A percentile compares a stretch with the other conserved stretches of the same genome.
These are phyloP conservation scores for Claviceps spartinae DNA, from an alignment of 2,329 filamentous ascomycete species.

Conservation along the genomic window DNA sequence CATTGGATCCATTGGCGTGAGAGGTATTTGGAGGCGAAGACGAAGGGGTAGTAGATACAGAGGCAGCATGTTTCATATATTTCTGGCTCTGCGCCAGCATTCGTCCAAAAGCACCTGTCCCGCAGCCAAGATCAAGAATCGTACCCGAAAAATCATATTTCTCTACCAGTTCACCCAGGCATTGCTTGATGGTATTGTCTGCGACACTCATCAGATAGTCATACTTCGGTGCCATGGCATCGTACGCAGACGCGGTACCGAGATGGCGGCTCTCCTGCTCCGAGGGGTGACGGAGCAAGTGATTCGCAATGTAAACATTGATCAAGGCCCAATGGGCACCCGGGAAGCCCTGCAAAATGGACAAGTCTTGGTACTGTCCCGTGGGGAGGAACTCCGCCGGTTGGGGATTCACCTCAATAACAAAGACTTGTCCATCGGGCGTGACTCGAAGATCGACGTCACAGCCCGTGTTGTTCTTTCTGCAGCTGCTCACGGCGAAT, in stretches of 20 bases:
- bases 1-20: too few relatives aligned
- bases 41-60: neutral
- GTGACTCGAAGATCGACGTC: slow-evolving; percentile 1
- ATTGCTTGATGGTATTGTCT: neutral
- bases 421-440: neutral
- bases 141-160: neutral
- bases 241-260: neutral
- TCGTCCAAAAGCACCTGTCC: neutral
- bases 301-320: slow-evolving; percentile 1
- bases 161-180: neutral
- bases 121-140: neutral
- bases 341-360: neutral
- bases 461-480: neutral
- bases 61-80: neutral
- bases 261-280: neutral
- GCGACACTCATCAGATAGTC: neutral
- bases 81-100: neutral
- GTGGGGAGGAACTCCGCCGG: neutral
- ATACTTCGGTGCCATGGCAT: neutral
- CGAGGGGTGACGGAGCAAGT: neutral
- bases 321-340: neutral
- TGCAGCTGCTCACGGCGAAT: neutral
- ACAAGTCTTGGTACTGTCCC: neutral
- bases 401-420: neutral
- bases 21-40: too few relatives aligned